These are phyloP conservation scores for Meripilus lineatus DNA, from an alignment of 1,284 basidiomycete genomes.

Conservation along the genomic window DNA sequence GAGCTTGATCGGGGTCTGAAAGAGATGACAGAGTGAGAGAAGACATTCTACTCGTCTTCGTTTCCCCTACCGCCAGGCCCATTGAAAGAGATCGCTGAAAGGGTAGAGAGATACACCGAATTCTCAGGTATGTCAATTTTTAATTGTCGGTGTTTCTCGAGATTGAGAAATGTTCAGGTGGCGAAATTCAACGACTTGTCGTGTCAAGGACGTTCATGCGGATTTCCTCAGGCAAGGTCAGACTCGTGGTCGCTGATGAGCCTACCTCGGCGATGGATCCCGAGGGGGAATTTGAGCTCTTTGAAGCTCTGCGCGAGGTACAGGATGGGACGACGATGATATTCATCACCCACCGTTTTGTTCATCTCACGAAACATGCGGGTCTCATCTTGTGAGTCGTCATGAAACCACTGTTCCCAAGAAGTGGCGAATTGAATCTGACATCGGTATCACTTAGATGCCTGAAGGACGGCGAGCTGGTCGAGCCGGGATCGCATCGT, in stretches of 20 bases:
- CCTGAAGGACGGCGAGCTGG: conserved; percentile 50
- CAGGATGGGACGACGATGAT: conserved; percentile 69
- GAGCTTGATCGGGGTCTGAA: conserved; percentile 54
- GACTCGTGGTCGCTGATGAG: conserved; percentile 13
- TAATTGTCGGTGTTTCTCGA: not conserved
- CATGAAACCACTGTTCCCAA: not conserved
- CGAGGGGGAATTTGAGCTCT: conserved; percentile 37
- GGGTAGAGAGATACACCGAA: conserved; percentile 4
- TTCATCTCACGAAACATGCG: conserved; percentile 62
- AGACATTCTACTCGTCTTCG: conserved; percentile 28
- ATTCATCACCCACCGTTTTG: conserved; percentile 68
- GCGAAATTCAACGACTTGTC: conserved; percentile 13
- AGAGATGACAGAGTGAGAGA: conserved; percentile 25
- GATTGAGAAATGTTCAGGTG: conserved; percentile 4
- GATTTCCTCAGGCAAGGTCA: conserved; percentile 6
- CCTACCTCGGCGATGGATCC: conserved; percentile 15
- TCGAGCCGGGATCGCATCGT: conserved; percentile 58
- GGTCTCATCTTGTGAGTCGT: conserved; percentile 55
- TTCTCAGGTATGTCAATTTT: conserved; percentile 10
- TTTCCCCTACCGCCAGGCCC: not conserved
- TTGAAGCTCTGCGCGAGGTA: conserved; percentile 52
- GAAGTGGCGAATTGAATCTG: not conserved
- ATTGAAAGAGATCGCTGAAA: conserved; percentile 5
- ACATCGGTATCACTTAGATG: conserved; percentile 35
- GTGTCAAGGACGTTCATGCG: conserved; percentile 15